Base-by-base conservation (phyloP, 169 alveolate species). In the Eimeria tenella region DNA sequence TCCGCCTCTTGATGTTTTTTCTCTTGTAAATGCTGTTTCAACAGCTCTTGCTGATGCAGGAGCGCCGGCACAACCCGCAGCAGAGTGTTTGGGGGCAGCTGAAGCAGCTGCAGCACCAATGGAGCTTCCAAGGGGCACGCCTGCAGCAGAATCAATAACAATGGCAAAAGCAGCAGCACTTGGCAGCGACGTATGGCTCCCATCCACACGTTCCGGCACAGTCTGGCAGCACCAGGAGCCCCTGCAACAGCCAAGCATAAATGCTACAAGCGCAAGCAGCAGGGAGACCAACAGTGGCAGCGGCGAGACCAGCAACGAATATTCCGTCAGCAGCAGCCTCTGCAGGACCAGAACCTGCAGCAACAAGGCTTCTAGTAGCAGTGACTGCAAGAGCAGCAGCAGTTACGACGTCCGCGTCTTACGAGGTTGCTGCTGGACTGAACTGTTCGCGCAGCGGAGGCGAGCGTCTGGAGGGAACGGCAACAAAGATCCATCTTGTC, bases 401-500 rank as follows among this genome's bases (percentile, higher is more conserved):
- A 31, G 42, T 31, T 31, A 2, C 42, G 2, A 31, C 42, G 42
- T 31, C 42, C 42, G 42, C 31, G 25, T 6, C 83, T 73, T 21
- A 73, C 83, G 9, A 73, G 83, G 56, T 53, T 73, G 5, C 56
- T 73, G 83, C 56, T 21, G 56, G 83, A 21, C 56, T 73, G 83
- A 17, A 73, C 19, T 15, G 83, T 73, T 25, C 83, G 15, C 10
- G 83, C 52, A 11, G 83, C 83, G 3, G 83, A 73, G 60, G 83
- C 83, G 15, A 73, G 25, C 19, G 52, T 73, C 56, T 73, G 83
- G 7, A 73, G 83, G 21, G 83, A 73, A 8, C 83, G 83, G 83
- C 83, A 73, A 58, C 83, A 73, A 19, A 73, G n/a, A 21, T 73
- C 83, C 83, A 73, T 73, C n/a, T 73, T 73, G 60, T 73, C 83